These are phyloP conservation scores for Hygrophoropsis aurantiaca DNA, from an alignment of 768 basidiomycete species.

Conservation along the genomic window DNA sequence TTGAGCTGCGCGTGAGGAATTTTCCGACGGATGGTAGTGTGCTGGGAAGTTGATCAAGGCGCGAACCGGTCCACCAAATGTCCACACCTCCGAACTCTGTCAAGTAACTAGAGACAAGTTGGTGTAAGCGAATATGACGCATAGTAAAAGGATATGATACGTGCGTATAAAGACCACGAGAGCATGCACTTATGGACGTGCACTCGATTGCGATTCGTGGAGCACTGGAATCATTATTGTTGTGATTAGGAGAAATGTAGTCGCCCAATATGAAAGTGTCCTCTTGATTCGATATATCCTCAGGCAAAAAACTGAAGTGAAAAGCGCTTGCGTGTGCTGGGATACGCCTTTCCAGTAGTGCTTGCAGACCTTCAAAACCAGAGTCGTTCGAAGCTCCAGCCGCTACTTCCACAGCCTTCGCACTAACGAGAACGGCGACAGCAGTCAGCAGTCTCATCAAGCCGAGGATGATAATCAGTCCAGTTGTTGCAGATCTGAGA, in stretches of 20 bases:
- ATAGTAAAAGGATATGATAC: conserved; percentile 2
- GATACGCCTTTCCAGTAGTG: conserved; percentile 25
- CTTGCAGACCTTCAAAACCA: conserved; percentile 21
- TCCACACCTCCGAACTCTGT: conserved; percentile 28
- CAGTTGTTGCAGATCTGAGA: too few species aligned
- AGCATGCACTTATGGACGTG: conserved; percentile 28
- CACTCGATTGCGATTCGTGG: conserved; percentile 23
- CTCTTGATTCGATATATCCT: conserved; percentile 1
- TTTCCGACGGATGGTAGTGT: conserved; percentile 23
- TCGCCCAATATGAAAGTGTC: conserved; percentile 29
- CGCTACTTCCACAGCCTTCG: too few species aligned
- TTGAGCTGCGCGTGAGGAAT: conserved; percentile 23
- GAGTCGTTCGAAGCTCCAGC: neutral
- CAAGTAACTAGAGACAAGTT: conserved; percentile 17
- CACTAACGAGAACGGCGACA: too few species aligned
- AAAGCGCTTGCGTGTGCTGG: conserved; percentile 25
- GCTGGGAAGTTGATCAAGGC: conserved; percentile 20
- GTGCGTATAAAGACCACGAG: conserved; percentile 30
- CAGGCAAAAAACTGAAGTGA: conserved; percentile 19
- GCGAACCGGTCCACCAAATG: conserved; percentile 35
- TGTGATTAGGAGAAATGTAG: conserved; percentile 1
- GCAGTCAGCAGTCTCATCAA: too few species aligned
- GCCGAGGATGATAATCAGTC: too few species aligned
- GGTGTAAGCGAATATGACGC: neutral
- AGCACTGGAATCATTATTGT: conserved; percentile 5